Base-by-base conservation (phyloP, 2,329 filamentous ascomycete species). In the Aspergillus quadrilineatus region DNA sequence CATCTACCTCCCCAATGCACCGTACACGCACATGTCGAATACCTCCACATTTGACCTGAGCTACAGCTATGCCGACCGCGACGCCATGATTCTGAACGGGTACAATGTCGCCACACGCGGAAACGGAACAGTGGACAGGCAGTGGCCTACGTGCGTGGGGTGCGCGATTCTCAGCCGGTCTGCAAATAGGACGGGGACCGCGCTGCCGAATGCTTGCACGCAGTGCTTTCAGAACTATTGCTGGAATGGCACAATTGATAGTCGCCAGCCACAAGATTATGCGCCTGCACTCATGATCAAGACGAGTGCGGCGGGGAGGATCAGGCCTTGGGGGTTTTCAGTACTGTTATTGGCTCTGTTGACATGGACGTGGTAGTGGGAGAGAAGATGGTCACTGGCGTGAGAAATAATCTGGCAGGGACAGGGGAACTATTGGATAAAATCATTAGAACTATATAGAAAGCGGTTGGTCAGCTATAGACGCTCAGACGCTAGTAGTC, bases 1-100 rank as follows among this genome's bases (percentile, higher is more conserved):
- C 59, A 89, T 96, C 58, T 97, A 97, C 77, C 73, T 97, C 48
- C 90, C 93, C 56, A 94, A 93, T 68, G 81, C 87, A n/a, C 92
- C 91, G 1, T 95, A 94, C 74, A 82, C 87, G 50, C 83, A 82
- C 67, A 76, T 80, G 63, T 88, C 86, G 70, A 97, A 97, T 77
- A 80, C 88, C 6, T 89, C 87, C 3, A 96, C 92, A 34, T 92
- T 89, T 69, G 79, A 85, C 56, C 79, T 85, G 30, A 72, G 75
- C 36, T 90, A 92, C 79, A 80, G 82, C 39, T 75, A 83, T 63
- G 75, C 70, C 1, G 76, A 90, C 73, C 88, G 92, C 61, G 84
- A 96, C 68, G 81, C 81, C 61, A 89, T 95, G 68, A 90, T 97
- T 66, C 71, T 82, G 63, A 97, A 97, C 75, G 93, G 91, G n/a